phyloP scores from a whole-genome alignment of 2,329 filamentous ascomycete genomes.

The Ophiognomonia clavigignenti-juglandacearum region DNA sequence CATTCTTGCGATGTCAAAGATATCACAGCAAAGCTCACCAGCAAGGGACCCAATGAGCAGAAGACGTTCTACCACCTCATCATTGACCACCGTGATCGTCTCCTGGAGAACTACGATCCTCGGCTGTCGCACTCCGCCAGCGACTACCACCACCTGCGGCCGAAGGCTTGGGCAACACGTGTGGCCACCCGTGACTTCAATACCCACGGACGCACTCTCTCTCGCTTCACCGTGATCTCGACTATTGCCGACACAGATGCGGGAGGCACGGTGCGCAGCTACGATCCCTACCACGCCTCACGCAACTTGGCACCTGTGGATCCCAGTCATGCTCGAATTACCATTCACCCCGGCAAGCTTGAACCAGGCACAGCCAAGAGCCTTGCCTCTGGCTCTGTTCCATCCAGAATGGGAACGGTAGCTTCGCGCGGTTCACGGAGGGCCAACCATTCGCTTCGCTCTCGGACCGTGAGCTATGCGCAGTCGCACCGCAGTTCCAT shows the following conservation, averaged over 20 bases:
- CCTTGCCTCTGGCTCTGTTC: slow-evolving; percentile 28
- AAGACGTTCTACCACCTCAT: slow-evolving; percentile 90
- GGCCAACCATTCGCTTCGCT: slow-evolving; percentile 11
- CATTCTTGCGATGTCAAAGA: slow-evolving; percentile 74
- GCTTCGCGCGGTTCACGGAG: slow-evolving; percentile 17
- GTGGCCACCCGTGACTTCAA: slow-evolving; percentile 59
- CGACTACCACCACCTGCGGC: slow-evolving; percentile 74
- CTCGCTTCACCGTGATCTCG: slow-evolving; percentile 62
- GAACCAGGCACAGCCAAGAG: slow-evolving; percentile 26
- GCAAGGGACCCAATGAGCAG: slow-evolving; percentile 73
- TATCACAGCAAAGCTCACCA: slow-evolving; percentile 64
- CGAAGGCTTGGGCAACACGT: slow-evolving; percentile 52
- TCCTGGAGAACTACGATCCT: slow-evolving; percentile 81
- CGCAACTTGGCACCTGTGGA: slow-evolving; percentile 40
- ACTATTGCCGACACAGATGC: slow-evolving; percentile 50
- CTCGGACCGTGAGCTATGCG: slow-evolving; percentile 20
- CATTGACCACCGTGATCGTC: slow-evolving; percentile 73
- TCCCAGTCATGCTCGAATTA: slow-evolving; percentile 61
- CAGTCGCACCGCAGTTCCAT: slow-evolving; percentile 37
- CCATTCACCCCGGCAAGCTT: slow-evolving; percentile 51
- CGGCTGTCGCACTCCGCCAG: slow-evolving; percentile 80
- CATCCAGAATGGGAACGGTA: slow-evolving; percentile 12
- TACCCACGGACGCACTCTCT: slow-evolving; percentile 49
- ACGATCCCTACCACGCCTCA: slow-evolving; percentile 79
- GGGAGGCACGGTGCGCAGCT: slow-evolving; percentile 55